phyloP scores from a whole-genome alignment of 2,329 filamentous ascomycete species.

The Hypoxylon sp. region DNA sequence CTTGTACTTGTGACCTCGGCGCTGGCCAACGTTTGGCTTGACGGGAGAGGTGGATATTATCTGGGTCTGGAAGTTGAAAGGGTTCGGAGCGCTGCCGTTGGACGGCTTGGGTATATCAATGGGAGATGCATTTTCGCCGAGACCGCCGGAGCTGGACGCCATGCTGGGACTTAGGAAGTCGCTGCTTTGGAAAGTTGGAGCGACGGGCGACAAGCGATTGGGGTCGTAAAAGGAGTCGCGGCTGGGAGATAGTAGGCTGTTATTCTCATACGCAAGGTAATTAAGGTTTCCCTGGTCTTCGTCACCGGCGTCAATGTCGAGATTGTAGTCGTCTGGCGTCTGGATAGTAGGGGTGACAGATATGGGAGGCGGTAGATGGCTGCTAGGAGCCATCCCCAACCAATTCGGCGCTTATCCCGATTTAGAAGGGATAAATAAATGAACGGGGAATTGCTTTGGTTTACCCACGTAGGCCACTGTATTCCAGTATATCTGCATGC shows the following conservation, averaged over 20 bases:
- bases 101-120: conserved; percentile 57
- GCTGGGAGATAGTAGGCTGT: conserved; percentile 42
- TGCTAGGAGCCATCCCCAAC: conserved; percentile 48
- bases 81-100: conserved; percentile 64
- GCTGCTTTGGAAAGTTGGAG: conserved; percentile 50
- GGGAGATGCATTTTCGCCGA: conserved; percentile 50
- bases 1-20: conserved; percentile 97
- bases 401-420: conserved; percentile 50
- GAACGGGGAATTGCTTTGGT: conserved; percentile 34
- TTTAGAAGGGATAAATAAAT: conserved; percentile 44
- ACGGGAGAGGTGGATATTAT: conserved; percentile 80
- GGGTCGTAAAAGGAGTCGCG: conserved; percentile 52
- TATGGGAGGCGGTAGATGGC: conserved; percentile 48
- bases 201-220: conserved; percentile 53
- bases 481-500: conserved; percentile 32
- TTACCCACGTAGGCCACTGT: conserved; percentile 28
- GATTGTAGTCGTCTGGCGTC: conserved; percentile 46
- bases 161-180: conserved; percentile 45
- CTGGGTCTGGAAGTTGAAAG: conserved; percentile 96
- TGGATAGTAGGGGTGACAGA: conserved; percentile 52
- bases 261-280: conserved; percentile 36
- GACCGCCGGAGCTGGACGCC: conserved; percentile 44
- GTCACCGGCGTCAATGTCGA: conserved; percentile 26
- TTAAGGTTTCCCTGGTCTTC: conserved; percentile 22
- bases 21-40: conserved; percentile 89